These are phyloP conservation scores for Castanopsis chinensis DNA, from an alignment of 306 rosid species.

Conservation along the genomic window DNA sequence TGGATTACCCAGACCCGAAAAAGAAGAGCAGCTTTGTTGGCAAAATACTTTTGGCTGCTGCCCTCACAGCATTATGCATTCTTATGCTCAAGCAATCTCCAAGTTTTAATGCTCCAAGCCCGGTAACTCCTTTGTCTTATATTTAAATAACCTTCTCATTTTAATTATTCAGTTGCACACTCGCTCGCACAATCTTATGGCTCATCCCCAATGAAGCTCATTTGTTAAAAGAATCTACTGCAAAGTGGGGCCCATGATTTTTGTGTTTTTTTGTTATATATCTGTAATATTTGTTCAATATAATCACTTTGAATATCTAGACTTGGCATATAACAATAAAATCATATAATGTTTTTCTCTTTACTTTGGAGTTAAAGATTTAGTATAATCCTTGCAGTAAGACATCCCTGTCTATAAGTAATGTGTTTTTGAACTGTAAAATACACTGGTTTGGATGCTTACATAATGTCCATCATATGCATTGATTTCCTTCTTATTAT, in stretches of 20 bases:
- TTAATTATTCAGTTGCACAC: not conserved
- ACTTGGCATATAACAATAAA: not conserved
- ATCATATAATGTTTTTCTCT: not conserved
- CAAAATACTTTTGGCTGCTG: constrained; percentile 73
- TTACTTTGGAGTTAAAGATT: not conserved
- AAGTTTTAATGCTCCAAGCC: constrained; percentile 63
- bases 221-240: not conserved
- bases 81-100: constrained; percentile 84
- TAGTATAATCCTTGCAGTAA: not conserved
- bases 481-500: too few species aligned
- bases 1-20: constrained; percentile 83
- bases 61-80: constrained; percentile 70
- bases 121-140: constrained; percentile 42
- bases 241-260: not conserved
- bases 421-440: not conserved
- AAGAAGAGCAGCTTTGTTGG: constrained; percentile 68
- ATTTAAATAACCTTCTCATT: not conserved
- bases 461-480: too few species aligned
- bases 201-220: not conserved
- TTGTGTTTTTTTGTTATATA: not conserved
- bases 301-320: not conserved
- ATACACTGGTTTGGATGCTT: too few species aligned
- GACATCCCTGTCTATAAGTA: not conserved
- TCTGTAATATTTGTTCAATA: not conserved
- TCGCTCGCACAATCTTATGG: not conserved